Base-by-base conservation (phyloP, 306 rosid species). In the Vigna reflexopilosa region DNA sequence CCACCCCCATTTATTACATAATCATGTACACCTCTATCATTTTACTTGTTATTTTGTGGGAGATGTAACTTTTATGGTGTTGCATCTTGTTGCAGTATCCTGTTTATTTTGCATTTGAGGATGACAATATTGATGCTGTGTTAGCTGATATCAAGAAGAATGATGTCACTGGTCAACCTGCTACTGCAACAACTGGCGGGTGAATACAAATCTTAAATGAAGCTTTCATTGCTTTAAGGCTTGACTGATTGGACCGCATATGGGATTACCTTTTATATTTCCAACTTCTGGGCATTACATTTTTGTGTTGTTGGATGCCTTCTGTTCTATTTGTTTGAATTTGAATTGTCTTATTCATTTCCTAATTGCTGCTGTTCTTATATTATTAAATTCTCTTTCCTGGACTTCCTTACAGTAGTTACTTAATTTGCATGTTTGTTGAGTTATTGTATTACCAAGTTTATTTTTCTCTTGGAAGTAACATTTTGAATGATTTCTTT, bases 141-240 rank as follows among this genome's bases (percentile, higher is more conserved):
- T 89, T 96, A 88, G 86, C 89, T 82, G 96, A 96, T 82, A 88
- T 96, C 54, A 93, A 93, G 89, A 91, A 80, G 80, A 96, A 80
- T 81, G 99, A 96, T 86, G 93, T 91, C 80, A 88, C 91, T 72
- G 99, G 96, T 79, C 99, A 96, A 86, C 97, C 93, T 83, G 99
- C 99, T 19, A 96, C 98, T 47, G 99, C 98, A 64, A 93, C 98
- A 67, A 93, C 96, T 81, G 99, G 99, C 85, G 98, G 99, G 99
- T 96, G 80, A 86, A 89, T 87, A 71, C 74, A 50, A 40, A 28
- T 70, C 19, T 42, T 57, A 28, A 72, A 81, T 67, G 44, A 71
- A 57, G 70, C 26, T 51, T 80, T 80, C 48, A 36, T 30, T 76
- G 77, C 77, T 65, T 63, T 22, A 54, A 24, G 71, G 57, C 52